Conservation (phyloP, 73 alveolate species). For the Halteria grandinella region DNA sequence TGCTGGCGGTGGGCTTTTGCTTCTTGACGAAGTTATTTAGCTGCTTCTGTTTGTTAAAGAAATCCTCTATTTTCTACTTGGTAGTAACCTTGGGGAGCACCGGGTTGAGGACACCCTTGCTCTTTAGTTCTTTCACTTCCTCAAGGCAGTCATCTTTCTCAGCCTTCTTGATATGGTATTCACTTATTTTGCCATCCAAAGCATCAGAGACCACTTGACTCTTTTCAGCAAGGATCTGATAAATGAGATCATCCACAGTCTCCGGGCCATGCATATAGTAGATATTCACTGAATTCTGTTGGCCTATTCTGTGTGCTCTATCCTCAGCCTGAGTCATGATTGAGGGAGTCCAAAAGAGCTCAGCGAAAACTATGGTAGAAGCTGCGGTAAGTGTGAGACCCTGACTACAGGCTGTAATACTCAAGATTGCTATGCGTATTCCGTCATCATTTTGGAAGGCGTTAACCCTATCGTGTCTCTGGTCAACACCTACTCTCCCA, state of each 20-base stretch:
- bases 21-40: neutral
- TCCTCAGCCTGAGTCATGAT: constrained; percentile 97
- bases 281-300: constrained; percentile 80
- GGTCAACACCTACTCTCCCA: constrained; percentile 70
- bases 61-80: neutral
- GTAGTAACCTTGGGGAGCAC: neutral
- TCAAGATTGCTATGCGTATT: constrained; percentile 81
- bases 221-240: constrained; percentile 66
- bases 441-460: constrained; percentile 74
- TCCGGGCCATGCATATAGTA: constrained; percentile 88
- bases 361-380: constrained; percentile 92
- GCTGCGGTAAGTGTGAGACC: constrained; percentile 97
- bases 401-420: constrained; percentile 84
- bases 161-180: neutral
- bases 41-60: neutral
- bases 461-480: constrained; percentile 75
- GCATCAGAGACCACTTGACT: constrained; percentile 63
- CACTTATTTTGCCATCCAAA: constrained; percentile 57
- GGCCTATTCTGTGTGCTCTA: constrained; percentile 97
- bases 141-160: neutral
- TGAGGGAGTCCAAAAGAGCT: constrained; percentile 94
- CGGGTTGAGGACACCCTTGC: neutral
- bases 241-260: constrained; percentile 84
- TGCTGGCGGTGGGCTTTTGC: neutral
- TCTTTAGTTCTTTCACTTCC: neutral